Percentiles rank a stretch among this genome's conserved stretches.
These are phyloP conservation scores for Venustampulla echinocandica DNA, from an alignment of 495 filamentous ascomycete species.

Conservation along the genomic window DNA sequence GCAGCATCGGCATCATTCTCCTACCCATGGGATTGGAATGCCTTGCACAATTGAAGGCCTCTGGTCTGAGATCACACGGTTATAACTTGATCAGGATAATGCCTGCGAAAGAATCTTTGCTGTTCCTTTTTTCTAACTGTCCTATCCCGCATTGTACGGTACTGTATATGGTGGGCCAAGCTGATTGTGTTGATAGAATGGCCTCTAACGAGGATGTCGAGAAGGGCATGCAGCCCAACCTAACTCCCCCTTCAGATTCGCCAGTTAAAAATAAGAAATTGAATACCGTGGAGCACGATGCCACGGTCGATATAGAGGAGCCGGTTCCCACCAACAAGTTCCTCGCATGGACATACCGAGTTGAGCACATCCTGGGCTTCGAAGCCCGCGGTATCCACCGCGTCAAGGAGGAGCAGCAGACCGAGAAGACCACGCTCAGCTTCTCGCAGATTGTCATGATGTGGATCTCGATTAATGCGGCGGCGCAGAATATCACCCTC, in stretches of 20 bases:
- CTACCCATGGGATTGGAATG: background rate
- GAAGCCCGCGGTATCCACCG: slow-evolving; percentile 64
- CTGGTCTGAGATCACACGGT: slow-evolving; percentile 84
- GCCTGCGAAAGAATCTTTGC: slow-evolving; percentile 96
- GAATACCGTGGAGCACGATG: background rate
- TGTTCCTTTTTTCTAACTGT: background rate
- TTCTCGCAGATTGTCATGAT: slow-evolving; percentile 58
- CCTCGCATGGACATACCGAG: slow-evolving; percentile 4
- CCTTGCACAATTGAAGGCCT: background rate
- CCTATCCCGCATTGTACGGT: background rate
- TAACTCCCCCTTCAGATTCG: background rate
- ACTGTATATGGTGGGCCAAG: background rate
- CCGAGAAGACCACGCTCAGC: slow-evolving; percentile 44
- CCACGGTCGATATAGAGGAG: slow-evolving; percentile 9
- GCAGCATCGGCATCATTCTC: background rate
- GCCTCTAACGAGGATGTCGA: slow-evolving; percentile 10
- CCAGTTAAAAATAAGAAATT: background rate
- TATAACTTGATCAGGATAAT: slow-evolving; percentile 97
- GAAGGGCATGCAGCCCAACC: slow-evolving; percentile 1
- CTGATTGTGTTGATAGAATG: slow-evolving; percentile 11
- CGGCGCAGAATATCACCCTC: slow-evolving; percentile 66
- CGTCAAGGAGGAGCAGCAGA: slow-evolving; percentile 55
- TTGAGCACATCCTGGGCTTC: slow-evolving; percentile 38
- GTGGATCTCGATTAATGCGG: slow-evolving; percentile 71
- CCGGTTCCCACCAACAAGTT: background rate